These are phyloP conservation scores for Teratosphaeria gauchensis DNA, from an alignment of 2,329 filamentous ascomycete genomes.

Conservation along the genomic window DNA sequence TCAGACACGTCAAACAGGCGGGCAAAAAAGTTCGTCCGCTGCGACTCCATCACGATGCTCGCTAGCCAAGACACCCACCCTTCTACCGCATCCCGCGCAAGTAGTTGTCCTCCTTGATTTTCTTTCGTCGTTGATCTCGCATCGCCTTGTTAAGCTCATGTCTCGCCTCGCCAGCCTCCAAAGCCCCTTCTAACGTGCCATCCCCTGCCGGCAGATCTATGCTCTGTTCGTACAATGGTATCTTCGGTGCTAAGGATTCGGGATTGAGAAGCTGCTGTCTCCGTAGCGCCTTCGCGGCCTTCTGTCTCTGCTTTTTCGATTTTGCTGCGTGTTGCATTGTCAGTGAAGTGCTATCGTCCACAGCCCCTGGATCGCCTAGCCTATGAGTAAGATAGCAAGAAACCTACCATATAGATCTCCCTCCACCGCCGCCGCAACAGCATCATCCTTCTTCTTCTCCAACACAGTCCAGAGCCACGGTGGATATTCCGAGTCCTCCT, in stretches of 20 bases:
- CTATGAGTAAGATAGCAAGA: not conserved
- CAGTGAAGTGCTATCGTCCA: not conserved
- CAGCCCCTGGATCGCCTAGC: not conserved
- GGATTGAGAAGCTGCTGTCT: constrained; percentile 57
- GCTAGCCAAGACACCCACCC: not conserved
- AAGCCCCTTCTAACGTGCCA: constrained; percentile 37
- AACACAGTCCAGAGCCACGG: constrained; percentile 70
- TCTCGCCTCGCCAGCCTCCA: constrained; percentile 42
- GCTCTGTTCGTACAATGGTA: constrained; percentile 68
- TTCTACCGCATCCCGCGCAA: constrained; percentile 38
- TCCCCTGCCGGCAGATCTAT: constrained; percentile 57
- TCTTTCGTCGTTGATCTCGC: constrained; percentile 62
- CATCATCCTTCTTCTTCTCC: constrained; percentile 44
- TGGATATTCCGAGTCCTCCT: constrained; percentile 67
- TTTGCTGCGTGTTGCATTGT: constrained; percentile 48
- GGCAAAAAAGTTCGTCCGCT: not conserved
- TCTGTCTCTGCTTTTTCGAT: constrained; percentile 69
- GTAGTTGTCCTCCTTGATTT: constrained; percentile 81
- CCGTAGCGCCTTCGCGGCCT: constrained; percentile 57
- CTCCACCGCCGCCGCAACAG: constrained; percentile 38
- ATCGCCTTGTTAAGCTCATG: constrained; percentile 59
- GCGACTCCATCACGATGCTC: not conserved
- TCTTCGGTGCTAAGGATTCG: constrained; percentile 50
- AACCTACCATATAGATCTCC: constrained; percentile 73
- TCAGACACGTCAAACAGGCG: not conserved